Base-by-base conservation (phyloP, 306 rosid genomes). In the Arachis stenosperma region DNA sequence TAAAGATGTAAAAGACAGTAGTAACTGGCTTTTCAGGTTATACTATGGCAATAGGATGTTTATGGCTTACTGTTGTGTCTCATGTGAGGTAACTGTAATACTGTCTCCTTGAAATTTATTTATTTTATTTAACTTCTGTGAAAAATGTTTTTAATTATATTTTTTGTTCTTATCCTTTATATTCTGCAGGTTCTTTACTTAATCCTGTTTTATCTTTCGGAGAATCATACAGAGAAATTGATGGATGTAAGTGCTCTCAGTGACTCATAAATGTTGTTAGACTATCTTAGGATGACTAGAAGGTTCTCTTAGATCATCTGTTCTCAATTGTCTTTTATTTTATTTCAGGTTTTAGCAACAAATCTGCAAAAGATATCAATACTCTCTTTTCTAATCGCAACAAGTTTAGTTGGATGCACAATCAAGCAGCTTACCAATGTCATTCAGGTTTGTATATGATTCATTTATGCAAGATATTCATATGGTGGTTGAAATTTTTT, bases 1-100 rank as follows among this genome's bases (percentile, higher is more conserved):
- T 83, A 95, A 95, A 83, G 99, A 95, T 71, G 98, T 95, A 58
- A 95, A 95, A 74, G 99, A 95, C 88, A 95, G 99, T 84, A 87
- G 87, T 77, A 95, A 53, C 78, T 90, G 97, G 97, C 96, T 95
- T 83, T 91, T 95, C 67, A 91, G 57, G 90, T 80, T 84, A 73
- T 95, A 95, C 79, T 95, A 95, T 46, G 97, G 97, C 74, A 95
- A 95, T 81, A 81, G 92, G 85, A 90, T 88, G 83, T 91, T 95
- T 86, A 95, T 95, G 98, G 99, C 93, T 15, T 95, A 95, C 79
- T 95, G 99, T 79, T 95, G 99, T 67, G 83, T 88, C 78, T 90
- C 98, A 15, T 91, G 96, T 70, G 98, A 93, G 98, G 98, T 85
- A 85, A 79, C 41, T 82, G 71, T 17, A 43, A 59, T 17, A 51